Evolutionary conservation across 441 rosid species (phyloP), one percentile per base, ranked within the genome.

Genomic region (Bruguiera hainesii): DNA sequence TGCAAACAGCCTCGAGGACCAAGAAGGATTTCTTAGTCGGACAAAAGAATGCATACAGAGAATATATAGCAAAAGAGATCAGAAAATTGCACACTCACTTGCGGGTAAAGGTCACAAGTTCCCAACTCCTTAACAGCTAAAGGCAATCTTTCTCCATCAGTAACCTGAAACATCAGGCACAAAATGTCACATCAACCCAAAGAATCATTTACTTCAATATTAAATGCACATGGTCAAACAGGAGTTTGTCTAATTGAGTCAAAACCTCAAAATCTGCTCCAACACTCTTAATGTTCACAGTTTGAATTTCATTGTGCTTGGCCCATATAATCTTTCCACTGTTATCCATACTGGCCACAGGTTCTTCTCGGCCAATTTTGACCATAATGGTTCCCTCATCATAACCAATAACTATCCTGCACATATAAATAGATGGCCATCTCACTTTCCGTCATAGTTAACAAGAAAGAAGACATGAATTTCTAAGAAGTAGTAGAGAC

Each of bases 321-420:
- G 99, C 97, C 98, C 99, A 95, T 75, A 95, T 92, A 75, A 95
- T 87, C 79, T 90, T 95, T 69, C 99, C 99, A 80, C 96, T 87
- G 78, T 82, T 90, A 79, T 96, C 99, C 99, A 95, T 95, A 75
- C 99, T 95, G 65, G 98, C 96, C 51, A 95, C 97, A 70, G 99
- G 99, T 67, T 81, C 90, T 84, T 96, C 98, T 66, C 93, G 88
- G 51, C 97, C 99, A 68, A 96, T 85, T 87, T 96, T 93, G 66
- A 96, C 96, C 97, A 96, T 88, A 73, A 93, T 89, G 71, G 96
- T 89, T 75, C 98, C 99, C 82, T 96, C 98, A 68, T 96, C 99
- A 76, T 90, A 96, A 69, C 99, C 99, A 77, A 93, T 88, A 67
- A 89, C 97, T 78, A 93, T 76, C 78, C 99, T 93, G 83, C 71